Evolutionary conservation across 2,329 filamentous ascomycete genomes (phyloP).

Genomic region (Thermochaetoides dissita): DNA sequence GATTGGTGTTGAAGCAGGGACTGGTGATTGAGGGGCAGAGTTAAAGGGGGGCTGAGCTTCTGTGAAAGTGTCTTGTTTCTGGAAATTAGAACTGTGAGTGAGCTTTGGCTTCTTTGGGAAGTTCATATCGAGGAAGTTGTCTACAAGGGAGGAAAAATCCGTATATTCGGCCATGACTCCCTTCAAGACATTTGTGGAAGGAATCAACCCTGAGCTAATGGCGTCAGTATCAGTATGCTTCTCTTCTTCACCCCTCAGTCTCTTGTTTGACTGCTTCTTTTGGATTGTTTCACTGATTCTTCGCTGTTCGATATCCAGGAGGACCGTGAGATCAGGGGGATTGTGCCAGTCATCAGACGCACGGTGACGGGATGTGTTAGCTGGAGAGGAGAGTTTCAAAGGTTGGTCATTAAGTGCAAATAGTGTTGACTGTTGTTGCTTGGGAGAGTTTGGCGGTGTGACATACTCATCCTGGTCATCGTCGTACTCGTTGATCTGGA

Average conservation of each 20-base stretch:
- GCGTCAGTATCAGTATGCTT: too few relatives aligned
- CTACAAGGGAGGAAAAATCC: conserved; percentile 12
- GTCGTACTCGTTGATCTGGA: conserved; percentile 7
- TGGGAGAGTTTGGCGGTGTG: neutral
- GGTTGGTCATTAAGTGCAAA: too few relatives aligned
- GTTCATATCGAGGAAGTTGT: conserved; percentile 17
- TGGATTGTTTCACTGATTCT: conserved; percentile 7
- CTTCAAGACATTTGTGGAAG: conserved; percentile 10
- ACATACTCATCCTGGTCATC: conserved; percentile 15
- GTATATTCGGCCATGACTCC: conserved; percentile 10
- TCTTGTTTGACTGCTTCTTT: neutral
- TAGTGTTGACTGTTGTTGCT: neutral
- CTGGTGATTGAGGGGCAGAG: too few relatives aligned
- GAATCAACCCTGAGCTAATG: neutral
- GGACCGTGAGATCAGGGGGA: conserved; percentile 3
- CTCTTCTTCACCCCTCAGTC: neutral
- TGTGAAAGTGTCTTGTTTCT: neutral
- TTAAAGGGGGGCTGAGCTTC: too few relatives aligned
- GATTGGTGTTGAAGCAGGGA: neutral
- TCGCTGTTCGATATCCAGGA: conserved; percentile 7
- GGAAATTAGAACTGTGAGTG: conserved; percentile 13
- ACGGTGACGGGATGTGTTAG: too few relatives aligned
- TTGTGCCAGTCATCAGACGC: too few relatives aligned
- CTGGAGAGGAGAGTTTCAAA: too few relatives aligned
- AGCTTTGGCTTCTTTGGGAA: conserved; percentile 14